A percentile compares a stretch with the other conserved stretches of the same genome.
These are phyloP conservation scores for Mucor circinelloides DNA, from an alignment of 371 early-diverging fungal species.

Conservation along the genomic window DNA sequence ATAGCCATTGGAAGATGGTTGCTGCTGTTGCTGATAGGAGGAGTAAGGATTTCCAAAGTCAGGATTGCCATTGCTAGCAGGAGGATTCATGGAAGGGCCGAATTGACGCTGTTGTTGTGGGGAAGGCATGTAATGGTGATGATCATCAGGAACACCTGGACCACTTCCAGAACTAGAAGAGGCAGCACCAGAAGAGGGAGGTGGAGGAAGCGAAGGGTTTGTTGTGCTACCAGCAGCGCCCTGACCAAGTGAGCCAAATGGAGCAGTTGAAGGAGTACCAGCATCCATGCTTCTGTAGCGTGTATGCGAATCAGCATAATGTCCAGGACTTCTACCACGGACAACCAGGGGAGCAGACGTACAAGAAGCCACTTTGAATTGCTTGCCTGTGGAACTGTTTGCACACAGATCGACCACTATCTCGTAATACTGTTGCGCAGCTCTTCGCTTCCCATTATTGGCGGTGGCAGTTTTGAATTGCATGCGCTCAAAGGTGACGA, in stretches of 20 bases:
- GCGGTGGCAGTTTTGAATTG: conserved; percentile 95
- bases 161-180: background rate
- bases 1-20: conserved; percentile 2
- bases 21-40: conserved; percentile 12
- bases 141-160: background rate
- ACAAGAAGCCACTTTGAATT: conserved; percentile 62
- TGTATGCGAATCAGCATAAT: conserved; percentile 74
- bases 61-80: background rate
- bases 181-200: conserved; percentile 3
- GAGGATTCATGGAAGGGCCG: background rate
- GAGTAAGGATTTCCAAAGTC: conserved; percentile 15
- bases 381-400: conserved; percentile 47
- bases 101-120: conserved; percentile 7
- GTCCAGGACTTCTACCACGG: conserved; percentile 90
- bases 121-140: conserved; percentile 16
- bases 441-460: conserved; percentile 85
- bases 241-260: conserved; percentile 10
- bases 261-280: conserved; percentile 38
- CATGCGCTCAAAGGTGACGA: conserved; percentile 85
- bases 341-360: conserved; percentile 84
- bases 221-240: conserved; percentile 16
- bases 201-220: conserved; percentile 1
- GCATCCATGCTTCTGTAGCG: conserved; percentile 34
- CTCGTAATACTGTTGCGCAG: conserved; percentile 89
- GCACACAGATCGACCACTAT: conserved; percentile 71